These are phyloP conservation scores for Cronartium ribicola DNA, from an alignment of 1,284 basidiomycete genomes.

Conservation along the genomic window DNA sequence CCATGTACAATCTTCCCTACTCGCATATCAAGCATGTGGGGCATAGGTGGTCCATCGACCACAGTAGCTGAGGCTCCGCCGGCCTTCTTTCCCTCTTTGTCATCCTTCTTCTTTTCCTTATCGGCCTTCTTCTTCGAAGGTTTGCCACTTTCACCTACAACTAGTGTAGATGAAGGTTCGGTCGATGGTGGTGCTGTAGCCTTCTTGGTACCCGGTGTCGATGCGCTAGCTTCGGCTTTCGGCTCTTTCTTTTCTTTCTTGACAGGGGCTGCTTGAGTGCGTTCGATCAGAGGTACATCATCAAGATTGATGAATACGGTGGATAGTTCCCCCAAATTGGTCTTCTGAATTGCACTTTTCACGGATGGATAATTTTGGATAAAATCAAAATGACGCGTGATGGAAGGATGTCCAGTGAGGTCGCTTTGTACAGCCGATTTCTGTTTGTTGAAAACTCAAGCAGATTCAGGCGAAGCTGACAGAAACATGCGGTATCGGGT, in stretches of 20 bases:
- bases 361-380: conserved; percentile 70
- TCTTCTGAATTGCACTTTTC: conserved; percentile 56
- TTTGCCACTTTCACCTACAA: conserved; percentile 7
- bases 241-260: conserved; percentile 59
- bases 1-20: conserved; percentile 77
- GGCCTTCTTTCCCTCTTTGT: conserved; percentile 56
- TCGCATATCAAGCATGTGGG: conserved; percentile 89
- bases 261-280: conserved; percentile 59
- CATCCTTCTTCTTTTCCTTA: conserved; percentile 49
- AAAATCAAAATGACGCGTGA: conserved; percentile 90
- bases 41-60: conserved; percentile 70
- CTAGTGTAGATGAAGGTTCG: conserved; percentile 11
- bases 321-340: conserved; percentile 47
- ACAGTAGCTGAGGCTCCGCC: conserved; percentile 53
- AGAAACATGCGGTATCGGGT: neutral
- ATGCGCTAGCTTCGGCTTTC: conserved; percentile 40
- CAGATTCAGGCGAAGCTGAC: neutral
- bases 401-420: conserved; percentile 61
- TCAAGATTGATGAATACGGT: conserved; percentile 55
- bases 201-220: conserved; percentile 17
- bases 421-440: conserved; percentile 37
- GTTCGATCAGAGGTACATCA: conserved; percentile 62
- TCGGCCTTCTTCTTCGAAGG: conserved; percentile 31
- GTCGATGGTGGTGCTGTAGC: conserved; percentile 14
- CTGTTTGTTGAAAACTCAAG: neutral